Evolutionary conservation across 805 yeast genomes (phyloP), one percentile per base, ranked within the genome.

Genomic region (Pachysolen tannophilus): DNA sequence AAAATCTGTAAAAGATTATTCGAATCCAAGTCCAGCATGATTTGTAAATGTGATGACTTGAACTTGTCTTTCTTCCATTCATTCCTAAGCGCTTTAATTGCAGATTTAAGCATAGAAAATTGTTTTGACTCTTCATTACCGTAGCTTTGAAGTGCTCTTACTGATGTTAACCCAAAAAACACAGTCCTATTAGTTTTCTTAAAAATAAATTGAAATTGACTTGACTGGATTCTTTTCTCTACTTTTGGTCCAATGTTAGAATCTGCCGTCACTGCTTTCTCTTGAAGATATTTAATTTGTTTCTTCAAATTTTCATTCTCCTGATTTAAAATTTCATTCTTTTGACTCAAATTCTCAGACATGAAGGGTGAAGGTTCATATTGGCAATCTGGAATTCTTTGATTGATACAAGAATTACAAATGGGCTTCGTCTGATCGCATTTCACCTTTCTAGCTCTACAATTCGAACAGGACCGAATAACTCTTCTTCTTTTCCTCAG

Each of bases 391-490:
- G 26, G 9, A 26, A 26, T 18, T 18, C 24, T 11, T n/a, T 15
- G 25, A n/a, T n/a, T n/a, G n/a, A n/a, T n/a, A n/a, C 39, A 35
- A 20, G 23, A 15, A 6, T 10, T 15, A 20, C 40, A 37, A 5
- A 11, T 20, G 14, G 40, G 40, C 14, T 20, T 29, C 15, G 4
- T 8, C 17, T 32, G 24, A 21, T 37, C 40, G 30, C 40, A 37
- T 26, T 33, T 37, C 17, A 30, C 20, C 26, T 37, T 37, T 17
- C 31, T 28, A 13, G n/a, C 21, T n/a, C 40, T 16, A 33, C 40
- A 37, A 9, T 16, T 33, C 4, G n/a, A 8, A 20, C 40, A 37
- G 28, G 28, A 32, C 20, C 19, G 28, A 16, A 32, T 31, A n/a
- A 21, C 21, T 19, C 40, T 20, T 17, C 35, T 18, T 25, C 40